phyloP scores from a whole-genome alignment of 495 filamentous ascomycete species.

The Aspergillus nanangensis region DNA sequence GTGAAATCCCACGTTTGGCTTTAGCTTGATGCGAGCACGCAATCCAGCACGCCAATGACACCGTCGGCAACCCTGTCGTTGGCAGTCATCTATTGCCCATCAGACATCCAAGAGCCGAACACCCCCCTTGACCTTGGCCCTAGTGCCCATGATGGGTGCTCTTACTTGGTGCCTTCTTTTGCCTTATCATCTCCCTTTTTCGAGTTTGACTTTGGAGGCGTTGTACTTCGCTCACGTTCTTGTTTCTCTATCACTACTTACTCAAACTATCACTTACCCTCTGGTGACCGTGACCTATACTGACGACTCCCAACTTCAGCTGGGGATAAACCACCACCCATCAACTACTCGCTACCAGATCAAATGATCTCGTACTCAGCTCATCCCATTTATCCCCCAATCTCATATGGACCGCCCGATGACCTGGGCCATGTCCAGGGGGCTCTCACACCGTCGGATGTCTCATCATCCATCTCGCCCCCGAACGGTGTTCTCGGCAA shows the following conservation, averaged over 20 bases:
- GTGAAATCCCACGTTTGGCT: conserved; percentile 9
- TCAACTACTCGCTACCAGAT: conserved; percentile 41
- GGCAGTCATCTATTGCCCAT: conserved; percentile 8
- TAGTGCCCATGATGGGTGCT: neutral
- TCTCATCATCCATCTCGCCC: conserved; percentile 45
- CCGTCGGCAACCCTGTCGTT: conserved; percentile 19
- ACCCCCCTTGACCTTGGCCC: conserved; percentile 6
- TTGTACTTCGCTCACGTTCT: neutral
- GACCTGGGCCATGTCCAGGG: conserved; percentile 37
- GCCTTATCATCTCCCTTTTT: conserved; percentile 6
- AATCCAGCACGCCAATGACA: conserved; percentile 39
- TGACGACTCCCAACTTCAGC: conserved; percentile 15
- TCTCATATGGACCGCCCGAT: conserved; percentile 36
- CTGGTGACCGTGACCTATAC: too few species aligned
- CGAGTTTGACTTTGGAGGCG: conserved; percentile 3
- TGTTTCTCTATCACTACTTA: neutral
- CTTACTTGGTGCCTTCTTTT: conserved; percentile 3
- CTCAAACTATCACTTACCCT: too few species aligned
- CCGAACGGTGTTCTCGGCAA: conserved; percentile 43
- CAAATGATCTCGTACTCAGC: conserved; percentile 43
- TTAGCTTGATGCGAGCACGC: conserved; percentile 34
- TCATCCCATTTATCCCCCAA: conserved; percentile 42
- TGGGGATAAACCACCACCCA: conserved; percentile 39
- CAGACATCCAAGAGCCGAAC: conserved; percentile 4
- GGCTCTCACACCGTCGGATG: conserved; percentile 40